Evolutionary conservation across 495 filamentous ascomycete genomes (phyloP).

Genomic region (Aspergillus sclerotiicarbonarius): DNA sequence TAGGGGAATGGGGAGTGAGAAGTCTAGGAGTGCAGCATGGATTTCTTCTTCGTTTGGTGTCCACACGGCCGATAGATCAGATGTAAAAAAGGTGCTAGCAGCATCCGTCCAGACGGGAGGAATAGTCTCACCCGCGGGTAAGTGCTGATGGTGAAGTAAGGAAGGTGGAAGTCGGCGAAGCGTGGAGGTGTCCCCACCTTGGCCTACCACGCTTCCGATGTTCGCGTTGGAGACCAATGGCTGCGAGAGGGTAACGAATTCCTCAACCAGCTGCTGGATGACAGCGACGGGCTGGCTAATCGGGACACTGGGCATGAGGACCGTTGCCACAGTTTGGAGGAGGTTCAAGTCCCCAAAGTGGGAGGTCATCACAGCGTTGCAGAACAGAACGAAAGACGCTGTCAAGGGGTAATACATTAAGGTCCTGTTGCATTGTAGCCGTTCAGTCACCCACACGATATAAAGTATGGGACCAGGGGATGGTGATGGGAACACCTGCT

Average conservation of each 20-base stretch:
- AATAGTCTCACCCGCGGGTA: background rate
- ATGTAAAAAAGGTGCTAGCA: background rate
- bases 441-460: background rate
- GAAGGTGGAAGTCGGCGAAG: background rate
- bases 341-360: conserved; percentile 22
- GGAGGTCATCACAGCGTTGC: conserved; percentile 19
- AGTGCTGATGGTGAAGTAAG: background rate
- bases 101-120: background rate
- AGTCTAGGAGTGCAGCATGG: background rate
- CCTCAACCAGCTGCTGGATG: conserved; percentile 16
- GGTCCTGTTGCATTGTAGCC: conserved; percentile 13
- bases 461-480: background rate
- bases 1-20: background rate
- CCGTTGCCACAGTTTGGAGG: conserved; percentile 14
- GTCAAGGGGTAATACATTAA: conserved; percentile 22
- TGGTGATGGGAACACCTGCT: too few relatives aligned
- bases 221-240: background rate
- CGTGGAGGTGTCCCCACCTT: background rate
- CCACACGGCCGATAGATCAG: background rate
- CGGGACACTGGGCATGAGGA: conserved; percentile 13
- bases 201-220: background rate
- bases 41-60: background rate
- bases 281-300: conserved; percentile 15
- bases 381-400: conserved; percentile 21
- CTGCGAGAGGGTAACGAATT: conserved; percentile 14